These are phyloP conservation scores for Citrus mangshanensis DNA, from an alignment of 345 rosid species.

Conservation along the genomic window DNA sequence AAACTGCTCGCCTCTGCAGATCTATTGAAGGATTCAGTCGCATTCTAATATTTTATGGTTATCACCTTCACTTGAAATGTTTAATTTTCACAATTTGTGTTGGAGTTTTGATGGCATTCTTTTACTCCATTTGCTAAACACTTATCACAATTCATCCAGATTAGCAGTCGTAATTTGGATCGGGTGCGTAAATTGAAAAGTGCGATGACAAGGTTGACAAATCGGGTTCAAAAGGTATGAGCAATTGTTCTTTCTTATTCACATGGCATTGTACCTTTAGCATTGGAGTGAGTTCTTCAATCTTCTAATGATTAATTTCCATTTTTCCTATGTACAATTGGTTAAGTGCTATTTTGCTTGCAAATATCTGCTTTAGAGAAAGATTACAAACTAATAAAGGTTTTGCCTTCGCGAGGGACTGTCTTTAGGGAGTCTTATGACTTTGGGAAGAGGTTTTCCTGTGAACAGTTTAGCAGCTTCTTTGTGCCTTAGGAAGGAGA, in stretches of 20 bases:
- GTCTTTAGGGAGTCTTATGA: not conserved
- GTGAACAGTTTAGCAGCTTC: not conserved
- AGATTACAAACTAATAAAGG: not conserved
- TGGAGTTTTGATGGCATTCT: not conserved
- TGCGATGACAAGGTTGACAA: constrained; percentile 56
- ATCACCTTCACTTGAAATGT: not conserved
- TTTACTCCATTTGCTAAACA: not conserved
- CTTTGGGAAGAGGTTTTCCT: not conserved
- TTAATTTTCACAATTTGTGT: not conserved
- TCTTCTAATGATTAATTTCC: not conserved
- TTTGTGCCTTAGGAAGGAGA: not conserved
- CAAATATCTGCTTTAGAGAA: not conserved
- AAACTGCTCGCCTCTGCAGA: not conserved
- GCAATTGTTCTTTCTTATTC: not conserved
- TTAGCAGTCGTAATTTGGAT: constrained; percentile 58
- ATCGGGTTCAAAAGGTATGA: constrained; percentile 52
- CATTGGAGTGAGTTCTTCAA: not conserved
- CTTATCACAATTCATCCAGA: constrained; percentile 30
- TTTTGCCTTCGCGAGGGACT: not conserved
- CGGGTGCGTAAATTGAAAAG: constrained; percentile 53
- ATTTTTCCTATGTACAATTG: not conserved
- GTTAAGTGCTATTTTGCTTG: not conserved
- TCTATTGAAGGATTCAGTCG: not conserved
- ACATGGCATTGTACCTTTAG: not conserved
- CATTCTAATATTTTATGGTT: not conserved